Evolutionary conservation across 768 basidiomycete species (phyloP), one percentile per base, ranked within the genome.

Genomic region (Russula earlei): DNA sequence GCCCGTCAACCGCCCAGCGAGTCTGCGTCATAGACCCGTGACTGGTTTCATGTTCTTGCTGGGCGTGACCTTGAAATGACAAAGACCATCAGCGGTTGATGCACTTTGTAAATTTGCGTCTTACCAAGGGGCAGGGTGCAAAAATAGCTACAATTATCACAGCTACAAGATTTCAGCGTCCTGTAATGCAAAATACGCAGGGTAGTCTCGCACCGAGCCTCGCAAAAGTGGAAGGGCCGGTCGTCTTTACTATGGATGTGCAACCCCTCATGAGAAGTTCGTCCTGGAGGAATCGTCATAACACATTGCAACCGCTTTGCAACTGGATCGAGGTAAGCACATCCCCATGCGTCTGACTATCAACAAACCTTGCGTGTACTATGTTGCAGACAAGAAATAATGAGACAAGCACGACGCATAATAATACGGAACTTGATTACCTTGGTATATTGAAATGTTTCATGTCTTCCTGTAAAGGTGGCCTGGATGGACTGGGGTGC

Each of bases 381-480:
- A 41, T n/a, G n/a, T 1, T 24, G 29, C 27, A n/a, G 15, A 42
- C n/a, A 36, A n/a, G 19, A 22, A 24, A 7, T 19, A 20, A 5
- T 47, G 15, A 56, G 37, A 24, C 15, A 46, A 5, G n/a, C n/a
- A n/a, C 10, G 7, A 33, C 8, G 4, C 4, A n/a, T 17, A 4
- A 22, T 19, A n/a, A 7, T 5, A 33, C 15, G 8, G n/a, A 8
- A 60, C 6, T 1, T 34, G 10, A 65, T 25, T 46, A 79, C 83
- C 72, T 83, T 84, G 0, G 83, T 84, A 49, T 81, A 84, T 61
- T 80, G 75, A 60, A 83, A 84, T 0, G 76, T 79, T 59, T 82
- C 79, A 49, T 82, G 77, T 54, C 67, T 69, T 0, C 82, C 83
- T 0, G 75, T 78, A 59, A 84, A 84, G 0, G 80, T 82, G 6